Percentiles rank a stretch among this genome's conserved stretches.
Conservation (phyloP, 2,329 filamentous ascomycete genomes). For the Lomentospora prolificans region DNA sequence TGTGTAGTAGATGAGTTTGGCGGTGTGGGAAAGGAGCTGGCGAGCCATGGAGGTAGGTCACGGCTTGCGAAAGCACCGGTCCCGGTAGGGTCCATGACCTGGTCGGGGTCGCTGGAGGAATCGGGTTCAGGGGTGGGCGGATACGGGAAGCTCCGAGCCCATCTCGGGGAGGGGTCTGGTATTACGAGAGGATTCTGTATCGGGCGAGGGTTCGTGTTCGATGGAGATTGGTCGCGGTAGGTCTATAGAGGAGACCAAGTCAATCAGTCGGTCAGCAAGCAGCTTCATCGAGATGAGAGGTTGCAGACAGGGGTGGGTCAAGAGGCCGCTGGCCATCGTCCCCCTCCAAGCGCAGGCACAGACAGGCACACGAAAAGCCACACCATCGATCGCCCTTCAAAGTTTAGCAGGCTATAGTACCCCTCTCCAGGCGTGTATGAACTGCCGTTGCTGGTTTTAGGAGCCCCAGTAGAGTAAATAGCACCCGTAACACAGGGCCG, state of each 20-base stretch:
- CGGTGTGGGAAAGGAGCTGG: background rate
- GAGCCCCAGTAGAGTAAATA: background rate
- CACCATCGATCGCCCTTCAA: background rate
- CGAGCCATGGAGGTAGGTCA: background rate
- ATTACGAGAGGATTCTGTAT: background rate
- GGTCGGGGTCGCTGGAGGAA: background rate
- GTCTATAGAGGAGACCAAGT: background rate
- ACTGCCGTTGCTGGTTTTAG: background rate
- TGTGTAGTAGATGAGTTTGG: background rate
- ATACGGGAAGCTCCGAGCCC: background rate
- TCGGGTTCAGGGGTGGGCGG: background rate
- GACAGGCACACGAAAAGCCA: background rate
- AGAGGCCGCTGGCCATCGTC: background rate
- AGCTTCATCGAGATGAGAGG: background rate
- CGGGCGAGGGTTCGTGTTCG: background rate
- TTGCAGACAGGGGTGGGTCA: background rate
- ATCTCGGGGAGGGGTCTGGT: background rate
- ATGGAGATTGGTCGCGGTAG: background rate
- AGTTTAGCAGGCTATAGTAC: background rate
- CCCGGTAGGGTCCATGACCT: constrained; percentile 1
- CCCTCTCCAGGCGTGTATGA: background rate
- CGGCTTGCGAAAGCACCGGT: constrained; percentile 5
- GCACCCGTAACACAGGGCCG: background rate
- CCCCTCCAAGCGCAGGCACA: background rate
- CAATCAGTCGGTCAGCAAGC: constrained; percentile 2